Conservation (phyloP, 345 rosid genomes). For the Eucalyptus paniculata region DNA sequence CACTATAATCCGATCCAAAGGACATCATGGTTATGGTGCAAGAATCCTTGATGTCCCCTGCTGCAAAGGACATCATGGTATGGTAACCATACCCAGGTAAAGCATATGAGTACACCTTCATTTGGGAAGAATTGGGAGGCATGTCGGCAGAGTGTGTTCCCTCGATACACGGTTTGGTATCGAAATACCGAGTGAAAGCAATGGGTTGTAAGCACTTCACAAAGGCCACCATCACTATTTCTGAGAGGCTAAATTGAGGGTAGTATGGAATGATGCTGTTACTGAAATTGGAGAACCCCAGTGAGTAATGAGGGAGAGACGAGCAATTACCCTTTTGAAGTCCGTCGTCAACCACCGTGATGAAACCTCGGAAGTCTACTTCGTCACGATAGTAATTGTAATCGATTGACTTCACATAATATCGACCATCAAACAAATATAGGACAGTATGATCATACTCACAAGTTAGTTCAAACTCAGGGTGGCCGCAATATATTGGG, state of each 20-base stretch:
- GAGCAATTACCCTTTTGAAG: background rate
- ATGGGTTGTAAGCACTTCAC: background rate
- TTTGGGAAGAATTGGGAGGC: background rate
- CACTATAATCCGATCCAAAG: background rate
- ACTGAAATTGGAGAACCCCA: background rate
- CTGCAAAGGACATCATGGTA: background rate
- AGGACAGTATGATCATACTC: background rate
- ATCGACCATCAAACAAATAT: background rate
- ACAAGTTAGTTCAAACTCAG: background rate
- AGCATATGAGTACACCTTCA: background rate
- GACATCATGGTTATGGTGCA: background rate
- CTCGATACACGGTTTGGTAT: background rate
- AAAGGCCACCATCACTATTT: rapidly evolving
- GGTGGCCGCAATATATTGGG: background rate
- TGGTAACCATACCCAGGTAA: background rate
- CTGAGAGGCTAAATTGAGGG: too few relatives aligned
- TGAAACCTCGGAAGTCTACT: rapidly evolving
- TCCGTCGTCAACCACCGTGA: background rate
- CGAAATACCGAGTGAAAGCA: background rate
- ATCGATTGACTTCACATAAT: rapidly evolving
- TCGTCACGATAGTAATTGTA: rapidly evolving
- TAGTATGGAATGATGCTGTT: background rate
- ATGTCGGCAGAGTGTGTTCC: background rate
- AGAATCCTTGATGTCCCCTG: background rate
- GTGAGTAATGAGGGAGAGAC: background rate